Base-by-base conservation (phyloP, 2,329 filamentous ascomycete genomes). In the Diaporthe sp. region DNA sequence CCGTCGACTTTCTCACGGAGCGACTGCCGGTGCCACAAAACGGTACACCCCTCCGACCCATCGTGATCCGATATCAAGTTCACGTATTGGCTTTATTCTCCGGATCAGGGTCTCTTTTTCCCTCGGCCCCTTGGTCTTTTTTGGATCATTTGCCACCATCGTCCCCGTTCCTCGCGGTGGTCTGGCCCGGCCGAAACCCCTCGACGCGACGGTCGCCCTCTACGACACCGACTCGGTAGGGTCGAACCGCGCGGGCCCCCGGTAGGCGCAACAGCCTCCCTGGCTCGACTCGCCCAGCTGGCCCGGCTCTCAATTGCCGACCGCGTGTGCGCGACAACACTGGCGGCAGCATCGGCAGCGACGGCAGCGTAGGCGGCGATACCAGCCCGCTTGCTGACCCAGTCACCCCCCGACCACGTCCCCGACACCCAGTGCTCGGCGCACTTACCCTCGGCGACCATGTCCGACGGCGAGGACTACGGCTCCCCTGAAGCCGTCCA, bases 381-480 rank as follows among this genome's bases (percentile, higher is more conserved):
- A 44, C 39, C 17, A 63, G 59, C 25, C 39, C 59, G 59, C 59
- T 44, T 63, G 59, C 39, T 63, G 59, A 32, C 39, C 59, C 17
- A 42, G 59, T 32, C 25, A 63, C 1, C 25, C 63, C 32, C 19
- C 47, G 63, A 47, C 44, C 42, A 22, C 42, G 13, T 22, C 13
- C 13, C 42, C 55, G 19, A 51, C n/a, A 37, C 25, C 25, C 32
- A 61, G 35, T 10, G 13, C 32, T 10, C 35, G 32, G 51, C 22
- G 17, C 32, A 44, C 47, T 22, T 30, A 22, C 25, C 37, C 25
- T 51, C 44, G 17, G 25, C 30, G 59, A 73, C 75, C 77, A 83
- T 83, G 82, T 80, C 82, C 66, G 81, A 82, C 75, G 81, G 81
- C 72, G 70, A 75, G 55, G 81, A 82, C 77, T 81, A 78, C 71